A percentile compares a stretch with the other conserved stretches of the same genome.
These are phyloP conservation scores for Candida vaughaniae DNA, from an alignment of 805 yeast species.

Conservation along the genomic window DNA sequence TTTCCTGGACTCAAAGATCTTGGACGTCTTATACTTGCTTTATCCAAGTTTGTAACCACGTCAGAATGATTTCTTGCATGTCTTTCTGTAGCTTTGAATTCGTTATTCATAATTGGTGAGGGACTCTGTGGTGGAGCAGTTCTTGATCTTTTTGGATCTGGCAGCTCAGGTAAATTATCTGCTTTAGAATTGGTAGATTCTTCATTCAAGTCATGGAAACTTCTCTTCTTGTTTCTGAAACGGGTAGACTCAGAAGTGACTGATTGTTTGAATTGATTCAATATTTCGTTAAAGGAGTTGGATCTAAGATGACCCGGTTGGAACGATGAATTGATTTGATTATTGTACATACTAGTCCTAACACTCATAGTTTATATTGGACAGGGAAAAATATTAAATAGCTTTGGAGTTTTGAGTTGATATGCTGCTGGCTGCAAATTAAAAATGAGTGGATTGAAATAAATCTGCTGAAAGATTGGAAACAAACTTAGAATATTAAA, in stretches of 20 bases:
- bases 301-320: conserved; percentile 31
- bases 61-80: background rate
- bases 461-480: too few relatives aligned
- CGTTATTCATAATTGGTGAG: conserved; percentile 1
- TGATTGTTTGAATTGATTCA: conserved; percentile 24
- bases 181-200: conserved; percentile 6
- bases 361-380: conserved; percentile 35
- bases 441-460: too few relatives aligned
- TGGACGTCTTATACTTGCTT: conserved; percentile 17
- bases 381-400: too few relatives aligned
- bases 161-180: conserved; percentile 3
- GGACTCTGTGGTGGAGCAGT: conserved; percentile 47
- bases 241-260: conserved; percentile 13
- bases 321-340: conserved; percentile 28
- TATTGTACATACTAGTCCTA: conserved; percentile 28
- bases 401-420: too few relatives aligned
- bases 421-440: too few relatives aligned
- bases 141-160: conserved; percentile 34
- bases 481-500: too few relatives aligned
- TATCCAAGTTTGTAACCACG: conserved; percentile 3
- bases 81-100: background rate
- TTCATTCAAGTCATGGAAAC: conserved; percentile 23
- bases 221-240: conserved; percentile 23
- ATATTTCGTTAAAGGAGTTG: conserved; percentile 34
- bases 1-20: conserved; percentile 29